phyloP scores from a whole-genome alignment of 305 asterid species.

The Fraxinus ornus region DNA sequence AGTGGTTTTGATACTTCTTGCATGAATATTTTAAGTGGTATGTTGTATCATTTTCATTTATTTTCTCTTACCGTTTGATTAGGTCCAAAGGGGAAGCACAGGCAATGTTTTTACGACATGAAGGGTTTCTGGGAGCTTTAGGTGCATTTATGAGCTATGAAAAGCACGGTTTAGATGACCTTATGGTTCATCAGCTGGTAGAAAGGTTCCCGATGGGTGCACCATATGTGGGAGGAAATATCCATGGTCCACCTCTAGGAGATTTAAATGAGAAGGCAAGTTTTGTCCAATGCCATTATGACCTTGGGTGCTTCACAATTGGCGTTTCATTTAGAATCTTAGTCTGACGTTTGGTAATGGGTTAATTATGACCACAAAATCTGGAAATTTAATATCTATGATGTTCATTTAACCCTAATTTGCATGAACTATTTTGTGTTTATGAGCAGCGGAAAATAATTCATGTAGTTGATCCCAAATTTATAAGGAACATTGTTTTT shows the following conservation, averaged over 20 bases:
- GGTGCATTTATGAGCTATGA: conserved; percentile 99
- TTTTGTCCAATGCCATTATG: conserved; percentile 14
- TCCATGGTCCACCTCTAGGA: conserved; percentile 96
- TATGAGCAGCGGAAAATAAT: not conserved
- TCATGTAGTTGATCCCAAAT: not conserved
- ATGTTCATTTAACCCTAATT: not conserved
- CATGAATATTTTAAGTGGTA: not conserved
- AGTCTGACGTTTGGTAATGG: not conserved
- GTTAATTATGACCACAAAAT: not conserved
- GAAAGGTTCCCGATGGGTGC: conserved; percentile 99
- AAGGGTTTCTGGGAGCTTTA: conserved; percentile 97
- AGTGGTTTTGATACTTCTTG: conserved; percentile 13
- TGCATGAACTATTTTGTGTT: not conserved
- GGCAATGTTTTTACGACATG: conserved; percentile 97
- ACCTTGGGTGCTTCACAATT: conserved; percentile 13
- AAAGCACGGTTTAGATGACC: conserved; percentile 92
- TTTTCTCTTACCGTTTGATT: conserved; percentile 16
- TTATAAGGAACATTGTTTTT: not conserved
- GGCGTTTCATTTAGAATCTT: not conserved
- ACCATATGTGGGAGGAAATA: conserved; percentile 90
- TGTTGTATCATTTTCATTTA: not conserved
- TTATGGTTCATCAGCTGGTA: conserved; percentile 95
- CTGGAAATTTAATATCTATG: not conserved
- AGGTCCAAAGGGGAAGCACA: conserved; percentile 96
- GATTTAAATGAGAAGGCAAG: conserved; percentile 95